phyloP scores from a whole-genome alignment of 768 basidiomycete genomes.

The Psilocybe cubensis region DNA sequence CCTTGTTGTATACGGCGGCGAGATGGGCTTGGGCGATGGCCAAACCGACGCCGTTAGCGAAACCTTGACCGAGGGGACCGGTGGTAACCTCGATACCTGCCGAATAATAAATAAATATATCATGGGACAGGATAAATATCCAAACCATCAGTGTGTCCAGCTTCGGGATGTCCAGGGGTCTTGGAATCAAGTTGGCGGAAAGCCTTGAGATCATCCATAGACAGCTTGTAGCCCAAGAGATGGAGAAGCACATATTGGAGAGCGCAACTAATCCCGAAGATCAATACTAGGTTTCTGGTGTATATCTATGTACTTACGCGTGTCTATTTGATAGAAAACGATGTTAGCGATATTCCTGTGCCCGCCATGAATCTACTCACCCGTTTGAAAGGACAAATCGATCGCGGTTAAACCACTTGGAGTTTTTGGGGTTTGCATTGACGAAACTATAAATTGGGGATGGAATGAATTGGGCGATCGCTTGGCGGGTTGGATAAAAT shows the following conservation, averaged over 20 bases:
- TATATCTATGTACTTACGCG: conserved; percentile 55
- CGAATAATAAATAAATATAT: background rate
- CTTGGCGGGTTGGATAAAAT: background rate
- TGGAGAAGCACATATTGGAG: conserved; percentile 93
- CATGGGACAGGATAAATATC: background rate
- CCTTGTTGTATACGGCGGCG: conserved; percentile 88
- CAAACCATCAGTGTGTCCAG: conserved; percentile 53
- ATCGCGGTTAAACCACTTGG: conserved; percentile 96
- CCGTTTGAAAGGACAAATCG: conserved; percentile 97
- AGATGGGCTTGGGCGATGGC: conserved; percentile 94
- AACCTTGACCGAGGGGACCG: conserved; percentile 94
- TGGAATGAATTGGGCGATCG: conserved; percentile 8
- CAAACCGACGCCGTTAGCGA: conserved; percentile 91
- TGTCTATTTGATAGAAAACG: conserved; percentile 49
- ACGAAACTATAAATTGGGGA: conserved; percentile 61
- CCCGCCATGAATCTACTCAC: conserved; percentile 43
- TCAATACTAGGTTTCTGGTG: background rate
- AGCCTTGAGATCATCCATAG: conserved; percentile 88
- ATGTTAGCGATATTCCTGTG: conserved; percentile 3
- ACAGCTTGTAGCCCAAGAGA: conserved; percentile 89
- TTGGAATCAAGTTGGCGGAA: conserved; percentile 92
- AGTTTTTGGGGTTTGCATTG: conserved; percentile 85
- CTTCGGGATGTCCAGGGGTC: conserved; percentile 94
- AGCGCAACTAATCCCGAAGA: conserved; percentile 65
- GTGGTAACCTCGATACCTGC: conserved; percentile 91